phyloP scores from a whole-genome alignment of 192 early-diverging fungal genomes.

The Martensiomyces pterosporus region DNA sequence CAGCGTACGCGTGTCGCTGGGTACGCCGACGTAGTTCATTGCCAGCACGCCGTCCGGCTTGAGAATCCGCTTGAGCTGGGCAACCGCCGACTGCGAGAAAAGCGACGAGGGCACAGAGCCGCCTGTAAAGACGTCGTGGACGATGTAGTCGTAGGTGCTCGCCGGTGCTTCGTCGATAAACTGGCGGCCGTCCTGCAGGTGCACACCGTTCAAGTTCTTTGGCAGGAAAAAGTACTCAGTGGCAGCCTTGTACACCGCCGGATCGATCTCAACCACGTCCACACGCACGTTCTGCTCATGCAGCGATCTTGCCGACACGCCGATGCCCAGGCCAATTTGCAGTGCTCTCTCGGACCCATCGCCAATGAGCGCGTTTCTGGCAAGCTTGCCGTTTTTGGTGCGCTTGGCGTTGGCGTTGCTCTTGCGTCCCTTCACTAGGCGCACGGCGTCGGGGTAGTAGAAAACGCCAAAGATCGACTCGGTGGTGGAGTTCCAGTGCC shows the following conservation, averaged over 20 bases:
- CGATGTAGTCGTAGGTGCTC: constrained; percentile 71
- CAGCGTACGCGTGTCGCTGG: constrained; percentile 53
- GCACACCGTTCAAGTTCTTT: constrained; percentile 44
- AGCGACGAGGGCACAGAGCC: constrained; percentile 69
- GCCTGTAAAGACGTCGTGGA: constrained; percentile 95
- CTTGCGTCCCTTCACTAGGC: constrained; percentile 35
- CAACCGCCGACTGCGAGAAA: constrained; percentile 70
- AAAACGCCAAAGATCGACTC: constrained; percentile 80
- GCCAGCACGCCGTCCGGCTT: constrained; percentile 74
- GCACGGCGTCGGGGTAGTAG: constrained; percentile 77
- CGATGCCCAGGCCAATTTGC: constrained; percentile 75
- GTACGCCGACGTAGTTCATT: constrained; percentile 77
- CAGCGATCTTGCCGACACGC: constrained; percentile 67
- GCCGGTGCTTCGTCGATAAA: constrained; percentile 59
- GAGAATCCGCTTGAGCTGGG: constrained; percentile 61
- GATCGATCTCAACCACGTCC: constrained; percentile 85
- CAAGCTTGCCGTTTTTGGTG: not conserved
- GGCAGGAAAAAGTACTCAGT: constrained; percentile 65
- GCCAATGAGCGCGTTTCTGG: constrained; percentile 8
- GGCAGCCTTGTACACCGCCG: constrained; percentile 66
- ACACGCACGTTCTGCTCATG: constrained; percentile 56
- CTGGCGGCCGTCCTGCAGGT: constrained; percentile 70
- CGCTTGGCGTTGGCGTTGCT: constrained; percentile 13
- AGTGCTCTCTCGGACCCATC: constrained; percentile 45
- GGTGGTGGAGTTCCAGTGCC: constrained; percentile 59